Percentiles rank a stretch among this genome's conserved stretches.
Evolutionary conservation across 306 rosid genomes (phyloP).

Genomic region (Quercus cerris): DNA sequence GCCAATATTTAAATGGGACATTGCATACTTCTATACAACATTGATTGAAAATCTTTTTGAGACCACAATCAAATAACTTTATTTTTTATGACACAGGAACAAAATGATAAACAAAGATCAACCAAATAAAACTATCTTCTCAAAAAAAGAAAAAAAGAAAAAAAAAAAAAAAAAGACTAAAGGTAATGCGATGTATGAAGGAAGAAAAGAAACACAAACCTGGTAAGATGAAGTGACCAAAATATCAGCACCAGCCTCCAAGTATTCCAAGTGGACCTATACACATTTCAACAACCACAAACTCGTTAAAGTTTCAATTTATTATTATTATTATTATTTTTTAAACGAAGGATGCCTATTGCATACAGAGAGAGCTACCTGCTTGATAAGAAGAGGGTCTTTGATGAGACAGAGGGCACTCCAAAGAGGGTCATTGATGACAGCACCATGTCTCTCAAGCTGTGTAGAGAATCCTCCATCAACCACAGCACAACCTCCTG

Average conservation of each 20-base stretch:
- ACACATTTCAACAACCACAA: not conserved
- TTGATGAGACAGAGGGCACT: slow-evolving; percentile 77
- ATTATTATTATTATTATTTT: too few relatives aligned
- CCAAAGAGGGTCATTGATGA: slow-evolving; percentile 80
- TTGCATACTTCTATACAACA: not conserved
- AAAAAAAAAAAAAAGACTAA: not conserved
- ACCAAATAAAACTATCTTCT: not conserved
- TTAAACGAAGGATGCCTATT: not conserved
- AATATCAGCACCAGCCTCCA: slow-evolving; percentile 83
- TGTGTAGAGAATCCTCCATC: slow-evolving; percentile 94
- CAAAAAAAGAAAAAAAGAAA: too few relatives aligned
- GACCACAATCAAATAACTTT: not conserved
- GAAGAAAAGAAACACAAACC: slow-evolving; percentile 31
- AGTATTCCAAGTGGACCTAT: slow-evolving; percentile 80
- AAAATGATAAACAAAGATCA: not conserved
- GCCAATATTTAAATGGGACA: not conserved
- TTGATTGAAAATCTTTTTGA: not conserved
- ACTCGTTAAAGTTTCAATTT: not conserved
- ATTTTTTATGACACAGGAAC: not conserved
- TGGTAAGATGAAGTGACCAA: slow-evolving; percentile 89
- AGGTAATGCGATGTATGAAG: not conserved
- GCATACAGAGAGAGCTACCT: slow-evolving; percentile 22
- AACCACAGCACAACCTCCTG: slow-evolving; percentile 66
- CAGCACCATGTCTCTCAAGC: slow-evolving; percentile 74
- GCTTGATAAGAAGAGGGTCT: slow-evolving; percentile 57